phyloP scores from a whole-genome alignment of 1,139 yeast species.

The Suhomyces atakaporum region DNA sequence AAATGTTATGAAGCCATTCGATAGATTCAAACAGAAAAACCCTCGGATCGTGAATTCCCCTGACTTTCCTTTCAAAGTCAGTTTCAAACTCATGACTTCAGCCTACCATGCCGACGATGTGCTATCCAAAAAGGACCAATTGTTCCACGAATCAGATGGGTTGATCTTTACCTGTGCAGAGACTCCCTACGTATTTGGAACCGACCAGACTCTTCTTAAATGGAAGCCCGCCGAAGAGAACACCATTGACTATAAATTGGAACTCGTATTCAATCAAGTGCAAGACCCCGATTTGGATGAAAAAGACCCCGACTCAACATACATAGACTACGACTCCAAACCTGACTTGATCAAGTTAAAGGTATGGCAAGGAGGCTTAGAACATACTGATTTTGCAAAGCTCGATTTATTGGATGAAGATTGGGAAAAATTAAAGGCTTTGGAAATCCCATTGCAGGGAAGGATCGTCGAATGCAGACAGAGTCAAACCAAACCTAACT shows the following conservation, averaged over 20 bases:
- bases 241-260: slow-evolving; percentile 82
- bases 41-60: slow-evolving; percentile 71
- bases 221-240: slow-evolving; percentile 99
- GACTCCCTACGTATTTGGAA: slow-evolving; percentile 84
- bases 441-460: slow-evolving; percentile 85
- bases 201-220: slow-evolving; percentile 78
- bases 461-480: slow-evolving; percentile 82
- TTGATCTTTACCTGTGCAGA: slow-evolving; percentile 89
- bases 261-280: slow-evolving; percentile 62
- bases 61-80: slow-evolving; percentile 80
- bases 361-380: slow-evolving; percentile 77
- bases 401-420: slow-evolving; percentile 66
- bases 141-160: slow-evolving; percentile 93
- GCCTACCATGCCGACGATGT: slow-evolving; percentile 78
- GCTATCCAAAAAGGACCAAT: slow-evolving; percentile 67
- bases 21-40: slow-evolving; percentile 60
- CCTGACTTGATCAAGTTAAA: slow-evolving; percentile 64
- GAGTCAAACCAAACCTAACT: slow-evolving; percentile 51
- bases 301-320: slow-evolving; percentile 71
- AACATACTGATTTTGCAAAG: slow-evolving; percentile 68
- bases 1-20: slow-evolving; percentile 80
- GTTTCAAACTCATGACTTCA: slow-evolving; percentile 84
- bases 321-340: slow-evolving; percentile 76
- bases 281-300: slow-evolving; percentile 73
- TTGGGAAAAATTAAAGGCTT: slow-evolving; percentile 74